phyloP scores from a whole-genome alignment of 768 basidiomycete genomes.

The Butyriboletus loyo region DNA sequence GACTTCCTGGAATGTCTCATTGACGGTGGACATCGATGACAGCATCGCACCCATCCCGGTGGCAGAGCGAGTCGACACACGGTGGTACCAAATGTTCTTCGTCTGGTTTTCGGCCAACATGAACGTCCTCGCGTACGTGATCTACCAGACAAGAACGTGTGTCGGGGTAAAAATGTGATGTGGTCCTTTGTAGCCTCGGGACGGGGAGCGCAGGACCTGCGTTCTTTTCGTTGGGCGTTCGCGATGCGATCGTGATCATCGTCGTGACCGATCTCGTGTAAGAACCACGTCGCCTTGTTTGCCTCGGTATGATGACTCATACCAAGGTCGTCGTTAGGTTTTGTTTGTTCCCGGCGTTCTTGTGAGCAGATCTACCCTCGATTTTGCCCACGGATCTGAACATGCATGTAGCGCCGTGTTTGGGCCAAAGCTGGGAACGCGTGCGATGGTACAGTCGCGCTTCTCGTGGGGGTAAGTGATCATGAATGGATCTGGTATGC shows the following conservation, averaged over 20 bases:
- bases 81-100: constrained; percentile 48
- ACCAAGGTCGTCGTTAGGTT: constrained; percentile 15
- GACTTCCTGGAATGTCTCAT: not conserved
- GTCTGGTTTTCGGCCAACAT: constrained; percentile 50
- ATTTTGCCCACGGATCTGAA: not conserved
- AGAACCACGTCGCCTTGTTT: constrained; percentile 1
- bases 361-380: constrained; percentile 24
- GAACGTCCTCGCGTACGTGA: constrained; percentile 41
- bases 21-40: not conserved
- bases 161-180: not conserved
- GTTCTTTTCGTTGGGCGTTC: constrained; percentile 44
- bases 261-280: constrained; percentile 46
- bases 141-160: not conserved
- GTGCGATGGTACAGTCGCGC: constrained; percentile 57
- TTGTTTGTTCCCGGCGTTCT: constrained; percentile 37
- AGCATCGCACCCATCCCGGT: constrained; percentile 40
- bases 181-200: constrained; percentile 36
- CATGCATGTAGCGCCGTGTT: constrained; percentile 40
- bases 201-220: constrained; percentile 51
- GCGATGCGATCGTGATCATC: constrained; percentile 40
- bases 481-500: constrained; percentile 10
- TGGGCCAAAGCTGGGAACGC: constrained; percentile 52
- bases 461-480: constrained; percentile 48
- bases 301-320: constrained; percentile 1
- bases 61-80: constrained; percentile 37